Base-by-base conservation (phyloP, 345 rosid species). In the Passiflora organensis region DNA sequence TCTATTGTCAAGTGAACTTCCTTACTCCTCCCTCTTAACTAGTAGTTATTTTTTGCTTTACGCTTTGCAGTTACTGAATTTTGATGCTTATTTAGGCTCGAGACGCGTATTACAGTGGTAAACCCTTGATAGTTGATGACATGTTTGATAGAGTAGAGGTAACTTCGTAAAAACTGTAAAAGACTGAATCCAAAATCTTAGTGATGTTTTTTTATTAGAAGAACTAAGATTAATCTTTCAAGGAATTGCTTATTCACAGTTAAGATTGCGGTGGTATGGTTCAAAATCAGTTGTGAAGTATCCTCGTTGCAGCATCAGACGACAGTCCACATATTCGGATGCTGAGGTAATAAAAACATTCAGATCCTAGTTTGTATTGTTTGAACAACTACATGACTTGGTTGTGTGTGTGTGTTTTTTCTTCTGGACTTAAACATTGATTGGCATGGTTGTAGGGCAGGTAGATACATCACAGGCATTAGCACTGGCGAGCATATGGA, bases 101-200 rank as follows among this genome's bases (percentile, higher is more conserved):
- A 59, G 85, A 88, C 74, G 85, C 98, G 10, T 88, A 91, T 67
- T 88, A 91, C 75, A 84, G 75, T 53, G 98, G 95, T 4, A 65
- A 78, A 60, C 98, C 96, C 59, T 64, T 91, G 72, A 91, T 91
- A 56, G 71, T 82, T 51, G 96, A 88, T 46, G 96, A 86, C 78
- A 91, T 91, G 96, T 91, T 91, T 78, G 96, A 88, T 66, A 80
- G 94, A 81, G 93, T 88, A 51, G 95, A 91, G 98, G 98, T 91
- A 69, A 71, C 41, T 32, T 41, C 17, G 36, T 2, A 14, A 25
- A 21, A 17, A 8, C 53, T 21, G 15, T 18, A 6, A 11, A 41
- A 15, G 14, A 12, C n/a, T n/a, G n/a, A n/a, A n/a, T n/a, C n/a
- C n/a, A n/a, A n/a, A n/a, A n/a, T n/a, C n/a, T n/a, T n/a, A n/a